phyloP scores from a whole-genome alignment of 305 asterid genomes.

The Lippia alba region DNA sequence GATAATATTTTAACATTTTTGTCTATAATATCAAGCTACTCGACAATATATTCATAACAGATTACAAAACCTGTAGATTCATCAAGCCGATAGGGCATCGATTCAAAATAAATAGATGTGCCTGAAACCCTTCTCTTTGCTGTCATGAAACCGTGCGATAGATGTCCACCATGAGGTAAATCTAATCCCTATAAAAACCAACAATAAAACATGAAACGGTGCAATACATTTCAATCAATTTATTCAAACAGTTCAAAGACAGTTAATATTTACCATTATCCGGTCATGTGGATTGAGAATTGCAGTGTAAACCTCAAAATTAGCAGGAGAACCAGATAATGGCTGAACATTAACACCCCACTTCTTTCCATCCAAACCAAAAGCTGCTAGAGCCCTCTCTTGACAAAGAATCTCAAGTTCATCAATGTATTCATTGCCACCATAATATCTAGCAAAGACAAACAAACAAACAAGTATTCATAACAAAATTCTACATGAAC shows the following conservation, averaged over 20 bases:
- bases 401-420: slow-evolving; percentile 92
- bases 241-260: slow-evolving; percentile 8
- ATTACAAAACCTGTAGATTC: slow-evolving; percentile 71
- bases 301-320: slow-evolving; percentile 84
- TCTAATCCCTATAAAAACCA: slow-evolving; percentile 69
- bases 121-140: slow-evolving; percentile 91
- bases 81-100: slow-evolving; percentile 93
- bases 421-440: slow-evolving; percentile 92
- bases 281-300: slow-evolving; percentile 83
- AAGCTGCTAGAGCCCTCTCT: slow-evolving; percentile 88
- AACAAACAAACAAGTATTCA: background rate
- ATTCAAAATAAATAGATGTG: slow-evolving; percentile 93
- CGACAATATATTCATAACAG: background rate
- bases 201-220: background rate
- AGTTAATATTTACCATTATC: slow-evolving; percentile 61
- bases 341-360: slow-evolving; percentile 98
- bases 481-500: slow-evolving; percentile 16
- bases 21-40: slow-evolving; percentile 9
- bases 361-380: slow-evolving; percentile 67
- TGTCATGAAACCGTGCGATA: slow-evolving; percentile 96
- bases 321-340: slow-evolving; percentile 87
- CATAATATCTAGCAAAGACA: slow-evolving; percentile 69
- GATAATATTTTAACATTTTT: background rate
- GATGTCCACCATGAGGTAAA: slow-evolving; percentile 89
- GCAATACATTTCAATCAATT: background rate